These are phyloP conservation scores for Blastobotrys indianensis DNA, from an alignment of 1,139 yeast genomes.

Conservation along the genomic window DNA sequence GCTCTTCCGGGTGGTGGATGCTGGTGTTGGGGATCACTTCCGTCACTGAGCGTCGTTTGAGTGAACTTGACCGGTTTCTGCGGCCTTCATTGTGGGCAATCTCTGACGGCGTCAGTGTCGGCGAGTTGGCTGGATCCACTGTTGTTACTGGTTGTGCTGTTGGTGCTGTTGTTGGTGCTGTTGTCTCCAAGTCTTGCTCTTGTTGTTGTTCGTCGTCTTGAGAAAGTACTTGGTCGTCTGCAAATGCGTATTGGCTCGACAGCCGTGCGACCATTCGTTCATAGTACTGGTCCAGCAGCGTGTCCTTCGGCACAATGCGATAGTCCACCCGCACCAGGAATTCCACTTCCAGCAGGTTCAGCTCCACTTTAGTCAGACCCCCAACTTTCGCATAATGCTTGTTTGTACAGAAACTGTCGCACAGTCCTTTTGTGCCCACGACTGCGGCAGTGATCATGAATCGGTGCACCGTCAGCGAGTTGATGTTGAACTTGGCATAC, in stretches of 20 bases:
- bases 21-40: conserved; percentile 12
- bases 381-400: conserved; percentile 95
- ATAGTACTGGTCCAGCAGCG: conserved; percentile 36
- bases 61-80: background rate
- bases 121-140: background rate
- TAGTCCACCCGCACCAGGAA: conserved; percentile 77
- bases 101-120: conserved; percentile 4
- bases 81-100: conserved; percentile 7
- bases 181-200: background rate
- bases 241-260: conserved; percentile 18
- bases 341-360: conserved; percentile 83
- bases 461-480: conserved; percentile 89
- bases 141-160: background rate
- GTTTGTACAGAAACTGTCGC: conserved; percentile 92
- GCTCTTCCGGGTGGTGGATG: conserved; percentile 11
- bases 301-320: conserved; percentile 52
- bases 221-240: background rate
- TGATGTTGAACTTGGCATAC: conserved; percentile 74
- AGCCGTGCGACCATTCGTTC: conserved; percentile 29
- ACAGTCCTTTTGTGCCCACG: conserved; percentile 84
- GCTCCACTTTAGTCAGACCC: conserved; percentile 79
- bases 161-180: background rate
- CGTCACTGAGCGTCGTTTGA: conserved; percentile 10
- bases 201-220: background rate
- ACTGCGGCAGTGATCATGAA: conserved; percentile 87